These are phyloP conservation scores for Hyphodiscus hymeniophilus DNA, from an alignment of 495 filamentous ascomycete species.

Conservation along the genomic window DNA sequence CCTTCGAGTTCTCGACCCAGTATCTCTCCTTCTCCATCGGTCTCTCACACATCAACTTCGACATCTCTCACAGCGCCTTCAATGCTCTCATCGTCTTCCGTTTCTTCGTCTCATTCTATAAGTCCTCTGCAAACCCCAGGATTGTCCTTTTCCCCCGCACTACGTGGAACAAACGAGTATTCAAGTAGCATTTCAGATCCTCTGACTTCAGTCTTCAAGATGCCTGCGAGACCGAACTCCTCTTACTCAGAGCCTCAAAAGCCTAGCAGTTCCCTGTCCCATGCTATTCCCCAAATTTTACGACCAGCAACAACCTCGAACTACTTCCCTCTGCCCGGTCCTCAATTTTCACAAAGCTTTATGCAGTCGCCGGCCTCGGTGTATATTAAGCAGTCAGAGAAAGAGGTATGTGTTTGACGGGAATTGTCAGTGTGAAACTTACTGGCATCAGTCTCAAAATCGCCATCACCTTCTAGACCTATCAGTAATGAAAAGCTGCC, in stretches of 20 bases:
- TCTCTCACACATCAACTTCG: background rate
- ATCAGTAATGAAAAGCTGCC: background rate
- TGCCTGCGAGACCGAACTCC: constrained; percentile 7
- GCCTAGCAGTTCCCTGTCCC: background rate
- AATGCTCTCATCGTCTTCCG: background rate
- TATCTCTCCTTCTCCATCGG: constrained; percentile 1
- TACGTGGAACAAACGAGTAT: background rate
- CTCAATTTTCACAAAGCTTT: background rate
- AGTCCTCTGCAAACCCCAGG: no score
- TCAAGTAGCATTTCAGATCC: background rate
- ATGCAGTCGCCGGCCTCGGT: background rate
- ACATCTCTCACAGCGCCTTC: background rate
- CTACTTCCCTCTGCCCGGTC: background rate
- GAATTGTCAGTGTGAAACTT: background rate
- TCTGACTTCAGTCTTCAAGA: constrained; percentile 13
- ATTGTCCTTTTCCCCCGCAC: no score
- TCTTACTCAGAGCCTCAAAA: constrained; percentile 1
- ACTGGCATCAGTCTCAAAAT: constrained; percentile 2
- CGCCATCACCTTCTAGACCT: constrained; percentile 6
- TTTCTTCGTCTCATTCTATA: background rate
- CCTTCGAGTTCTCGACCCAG: background rate
- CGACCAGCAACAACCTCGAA: constrained; percentile 2
- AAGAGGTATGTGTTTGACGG: constrained; percentile 3
- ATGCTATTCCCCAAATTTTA: background rate
- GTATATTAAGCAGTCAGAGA: constrained; percentile 7